These are phyloP conservation scores for Poa annua DNA, from an alignment of 176 grass and related monocot species.

Conservation along the genomic window DNA sequence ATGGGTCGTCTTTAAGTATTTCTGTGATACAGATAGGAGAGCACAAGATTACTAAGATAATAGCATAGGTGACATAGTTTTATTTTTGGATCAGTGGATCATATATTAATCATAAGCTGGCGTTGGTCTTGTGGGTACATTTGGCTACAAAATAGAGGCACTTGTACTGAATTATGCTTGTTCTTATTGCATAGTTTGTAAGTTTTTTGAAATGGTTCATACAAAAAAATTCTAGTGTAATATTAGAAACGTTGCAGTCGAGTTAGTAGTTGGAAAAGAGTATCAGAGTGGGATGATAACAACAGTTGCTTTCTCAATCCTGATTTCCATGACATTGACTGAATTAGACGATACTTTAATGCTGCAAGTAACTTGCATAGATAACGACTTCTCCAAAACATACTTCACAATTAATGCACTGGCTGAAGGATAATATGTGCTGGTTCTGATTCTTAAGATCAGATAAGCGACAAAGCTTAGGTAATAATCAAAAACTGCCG, in stretches of 20 bases:
- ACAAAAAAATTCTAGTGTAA: background rate
- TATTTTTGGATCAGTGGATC: background rate
- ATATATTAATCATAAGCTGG: background rate
- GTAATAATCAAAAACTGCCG: conserved; percentile 1
- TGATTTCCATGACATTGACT: conserved; percentile 14
- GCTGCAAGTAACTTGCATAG: conserved; percentile 22
- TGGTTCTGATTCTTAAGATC: background rate
- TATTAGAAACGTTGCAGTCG: background rate
- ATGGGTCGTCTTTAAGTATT: background rate
- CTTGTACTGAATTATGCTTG: background rate
- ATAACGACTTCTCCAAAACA: conserved; percentile 24
- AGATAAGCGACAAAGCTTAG: background rate
- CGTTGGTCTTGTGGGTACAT: background rate
- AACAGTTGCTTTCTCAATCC: conserved; percentile 28
- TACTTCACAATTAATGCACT: background rate
- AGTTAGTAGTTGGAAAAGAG: background rate
- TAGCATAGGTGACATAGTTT: background rate
- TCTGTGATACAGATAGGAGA: background rate
- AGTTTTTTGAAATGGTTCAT: background rate
- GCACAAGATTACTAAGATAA: conserved; percentile 10
- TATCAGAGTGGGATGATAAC: background rate
- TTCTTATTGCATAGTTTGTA: background rate
- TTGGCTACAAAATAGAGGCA: background rate
- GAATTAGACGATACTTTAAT: conserved; percentile 20
- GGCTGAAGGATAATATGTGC: conserved; percentile 3